Evolutionary conservation across 345 rosid genomes (phyloP).

Genomic region (Combretum micranthum): DNA sequence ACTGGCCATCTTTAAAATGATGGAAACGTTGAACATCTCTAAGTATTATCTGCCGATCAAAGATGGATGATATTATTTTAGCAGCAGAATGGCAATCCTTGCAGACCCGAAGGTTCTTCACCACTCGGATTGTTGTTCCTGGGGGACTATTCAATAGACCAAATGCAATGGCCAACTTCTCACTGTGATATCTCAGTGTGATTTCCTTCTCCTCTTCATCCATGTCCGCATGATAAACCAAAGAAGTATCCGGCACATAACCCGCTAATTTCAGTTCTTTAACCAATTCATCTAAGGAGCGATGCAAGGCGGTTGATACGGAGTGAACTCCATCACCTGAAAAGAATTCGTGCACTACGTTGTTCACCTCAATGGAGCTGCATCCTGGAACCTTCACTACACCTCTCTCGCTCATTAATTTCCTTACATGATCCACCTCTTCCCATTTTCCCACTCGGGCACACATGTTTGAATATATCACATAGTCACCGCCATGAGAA

Average conservation of each 20-base stretch:
- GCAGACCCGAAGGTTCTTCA: conserved; percentile 81
- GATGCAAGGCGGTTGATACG: conserved; percentile 34
- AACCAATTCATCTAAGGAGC: conserved; percentile 48
- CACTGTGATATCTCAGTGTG: conserved; percentile 73
- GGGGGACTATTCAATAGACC: conserved; percentile 73
- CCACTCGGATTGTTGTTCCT: conserved; percentile 64
- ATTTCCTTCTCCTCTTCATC: conserved; percentile 60
- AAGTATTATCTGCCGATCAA: conserved; percentile 60
- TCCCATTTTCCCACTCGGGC: conserved; percentile 71
- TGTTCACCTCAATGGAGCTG: conserved; percentile 70
- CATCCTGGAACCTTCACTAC: conserved; percentile 77
- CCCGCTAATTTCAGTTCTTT: conserved; percentile 75
- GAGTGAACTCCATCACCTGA: conserved; percentile 69
- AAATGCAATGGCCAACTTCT: conserved; percentile 69
- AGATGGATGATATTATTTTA: conserved; percentile 55
- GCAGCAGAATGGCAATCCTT: conserved; percentile 85
- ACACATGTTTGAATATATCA: conserved; percentile 64
- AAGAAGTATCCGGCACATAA: conserved; percentile 59
- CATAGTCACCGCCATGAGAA: conserved; percentile 78
- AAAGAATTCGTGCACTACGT: conserved; percentile 68
- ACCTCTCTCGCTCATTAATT: conserved; percentile 48
- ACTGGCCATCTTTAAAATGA: conserved; percentile 66
- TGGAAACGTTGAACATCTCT: conserved; percentile 93
- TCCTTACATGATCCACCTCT: conserved; percentile 49
- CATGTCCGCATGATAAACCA: conserved; percentile 59